These are phyloP conservation scores for Pythium biforme DNA, from an alignment of 352 stramenopile genomes.

Conservation along the genomic window DNA sequence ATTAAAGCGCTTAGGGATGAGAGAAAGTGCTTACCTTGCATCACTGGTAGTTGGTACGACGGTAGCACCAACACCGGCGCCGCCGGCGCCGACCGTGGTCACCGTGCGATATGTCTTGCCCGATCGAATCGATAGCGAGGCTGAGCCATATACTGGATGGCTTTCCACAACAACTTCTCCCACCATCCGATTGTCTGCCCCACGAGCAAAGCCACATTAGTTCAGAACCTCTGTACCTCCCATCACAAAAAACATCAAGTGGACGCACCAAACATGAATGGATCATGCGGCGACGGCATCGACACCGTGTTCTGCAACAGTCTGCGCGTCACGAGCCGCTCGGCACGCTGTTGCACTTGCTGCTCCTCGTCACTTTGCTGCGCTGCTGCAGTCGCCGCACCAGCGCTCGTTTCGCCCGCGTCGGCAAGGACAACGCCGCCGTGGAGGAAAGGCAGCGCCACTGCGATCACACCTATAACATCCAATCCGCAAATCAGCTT, in stretches of 20 bases:
- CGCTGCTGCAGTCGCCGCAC: background rate
- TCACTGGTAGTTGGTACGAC: slow-evolving; percentile 44
- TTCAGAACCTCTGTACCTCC: background rate
- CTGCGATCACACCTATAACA: slow-evolving; percentile 5
- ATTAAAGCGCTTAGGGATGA: background rate
- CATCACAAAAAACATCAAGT: background rate
- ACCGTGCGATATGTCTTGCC: slow-evolving; percentile 45
- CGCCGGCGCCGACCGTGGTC: slow-evolving; percentile 33
- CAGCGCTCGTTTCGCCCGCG: background rate
- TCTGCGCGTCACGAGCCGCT: slow-evolving; percentile 27
- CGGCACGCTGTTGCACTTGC: slow-evolving; percentile 18
- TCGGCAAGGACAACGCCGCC: background rate
- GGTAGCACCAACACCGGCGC: slow-evolving; percentile 36
- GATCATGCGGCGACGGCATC: slow-evolving; percentile 42
- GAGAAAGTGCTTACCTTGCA: slow-evolving; percentile 31
- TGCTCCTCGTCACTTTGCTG: slow-evolving; percentile 11
- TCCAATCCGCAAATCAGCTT: background rate
- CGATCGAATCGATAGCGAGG: slow-evolving; percentile 52
- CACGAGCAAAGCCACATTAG: background rate
- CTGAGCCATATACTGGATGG: slow-evolving; percentile 55
- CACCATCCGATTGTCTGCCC: slow-evolving; percentile 67
- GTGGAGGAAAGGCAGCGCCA: background rate
- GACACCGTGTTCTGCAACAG: slow-evolving; percentile 28
- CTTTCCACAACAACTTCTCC: slow-evolving; percentile 51
- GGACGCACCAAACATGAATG: slow-evolving; percentile 52